Evolutionary conservation across 352 stramenopile species (phyloP).

Genomic region (Pythium periplocum): DNA sequence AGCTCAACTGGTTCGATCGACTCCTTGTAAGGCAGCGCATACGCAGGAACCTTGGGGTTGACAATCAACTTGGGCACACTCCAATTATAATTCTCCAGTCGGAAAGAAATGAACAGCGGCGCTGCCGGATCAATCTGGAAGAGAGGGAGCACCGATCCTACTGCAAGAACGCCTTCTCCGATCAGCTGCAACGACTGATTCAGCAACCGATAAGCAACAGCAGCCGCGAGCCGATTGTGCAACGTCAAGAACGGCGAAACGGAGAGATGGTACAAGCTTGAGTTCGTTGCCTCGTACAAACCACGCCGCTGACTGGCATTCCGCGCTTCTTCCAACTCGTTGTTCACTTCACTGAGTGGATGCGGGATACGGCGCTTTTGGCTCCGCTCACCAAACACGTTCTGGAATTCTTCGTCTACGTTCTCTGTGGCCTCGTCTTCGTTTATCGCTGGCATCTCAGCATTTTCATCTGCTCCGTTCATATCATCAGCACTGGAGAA

Average conservation of each 20-base stretch:
- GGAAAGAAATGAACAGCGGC: constrained; percentile 76
- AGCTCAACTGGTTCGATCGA: constrained; percentile 62
- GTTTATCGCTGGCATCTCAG: constrained; percentile 17
- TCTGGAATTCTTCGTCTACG: constrained; percentile 75
- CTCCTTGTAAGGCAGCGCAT: constrained; percentile 79
- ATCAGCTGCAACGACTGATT: constrained; percentile 81
- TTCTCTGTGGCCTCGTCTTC: constrained; percentile 51
- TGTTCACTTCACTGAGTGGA: constrained; percentile 62
- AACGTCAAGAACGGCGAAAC: constrained; percentile 81
- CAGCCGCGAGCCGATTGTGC: constrained; percentile 77
- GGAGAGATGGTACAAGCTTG: constrained; percentile 77
- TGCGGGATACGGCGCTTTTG: constrained; percentile 47
- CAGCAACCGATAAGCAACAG: constrained; percentile 79
- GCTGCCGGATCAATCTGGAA: constrained; percentile 74
- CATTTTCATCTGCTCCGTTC: constrained; percentile 11
- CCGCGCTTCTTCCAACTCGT: constrained; percentile 77
- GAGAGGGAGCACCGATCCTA: constrained; percentile 75
- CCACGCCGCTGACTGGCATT: constrained; percentile 67
- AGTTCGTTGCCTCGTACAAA: constrained; percentile 81
- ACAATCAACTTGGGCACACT: constrained; percentile 74
- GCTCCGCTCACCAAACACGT: constrained; percentile 56
- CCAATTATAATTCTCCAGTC: constrained; percentile 88
- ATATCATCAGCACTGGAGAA: constrained; percentile 63
- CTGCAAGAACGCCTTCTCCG: constrained; percentile 77
- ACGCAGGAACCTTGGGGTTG: constrained; percentile 62